Percentiles rank a stretch among this genome's conserved stretches.
These are phyloP conservation scores for Magnusiomyces sp. DNA, from an alignment of 1,139 yeast genomes.

Conservation along the genomic window DNA sequence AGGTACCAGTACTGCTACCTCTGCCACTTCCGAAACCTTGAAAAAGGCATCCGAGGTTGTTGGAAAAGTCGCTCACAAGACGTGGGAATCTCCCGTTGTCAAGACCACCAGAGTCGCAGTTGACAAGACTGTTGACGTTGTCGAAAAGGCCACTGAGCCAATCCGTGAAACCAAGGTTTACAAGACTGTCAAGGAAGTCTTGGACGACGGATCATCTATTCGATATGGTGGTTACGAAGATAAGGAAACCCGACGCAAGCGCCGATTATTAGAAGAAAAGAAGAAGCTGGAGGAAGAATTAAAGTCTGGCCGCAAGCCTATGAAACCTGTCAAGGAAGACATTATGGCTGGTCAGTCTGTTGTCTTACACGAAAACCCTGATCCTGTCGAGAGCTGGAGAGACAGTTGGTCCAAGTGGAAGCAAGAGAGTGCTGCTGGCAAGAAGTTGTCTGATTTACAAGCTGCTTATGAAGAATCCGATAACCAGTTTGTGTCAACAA, in stretches of 20 bases:
- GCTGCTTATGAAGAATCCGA: constrained; percentile 81
- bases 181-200: constrained; percentile 79
- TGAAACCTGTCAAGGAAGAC: constrained; percentile 63
- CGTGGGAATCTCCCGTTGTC: constrained; percentile 96
- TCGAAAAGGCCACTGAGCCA: constrained; percentile 84
- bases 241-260: constrained; percentile 69
- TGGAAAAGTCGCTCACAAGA: constrained; percentile 80
- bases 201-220: constrained; percentile 84
- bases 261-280: constrained; percentile 42
- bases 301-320: constrained; percentile 46
- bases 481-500: constrained; percentile 74
- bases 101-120: constrained; percentile 80
- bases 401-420: constrained; percentile 44
- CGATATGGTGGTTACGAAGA: constrained; percentile 90
- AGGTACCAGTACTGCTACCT: constrained; percentile 33
- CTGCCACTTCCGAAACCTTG: constrained; percentile 78
- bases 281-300: constrained; percentile 46
- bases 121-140: constrained; percentile 62
- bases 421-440: constrained; percentile 56
- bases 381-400: constrained; percentile 61
- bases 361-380: constrained; percentile 77
- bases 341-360: constrained; percentile 82
- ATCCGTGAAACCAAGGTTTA: constrained; percentile 85
- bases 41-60: constrained; percentile 90
- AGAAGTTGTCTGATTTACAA: constrained; percentile 51